phyloP scores from a whole-genome alignment of 345 rosid species.

The Tarenaya hassleriana region DNA sequence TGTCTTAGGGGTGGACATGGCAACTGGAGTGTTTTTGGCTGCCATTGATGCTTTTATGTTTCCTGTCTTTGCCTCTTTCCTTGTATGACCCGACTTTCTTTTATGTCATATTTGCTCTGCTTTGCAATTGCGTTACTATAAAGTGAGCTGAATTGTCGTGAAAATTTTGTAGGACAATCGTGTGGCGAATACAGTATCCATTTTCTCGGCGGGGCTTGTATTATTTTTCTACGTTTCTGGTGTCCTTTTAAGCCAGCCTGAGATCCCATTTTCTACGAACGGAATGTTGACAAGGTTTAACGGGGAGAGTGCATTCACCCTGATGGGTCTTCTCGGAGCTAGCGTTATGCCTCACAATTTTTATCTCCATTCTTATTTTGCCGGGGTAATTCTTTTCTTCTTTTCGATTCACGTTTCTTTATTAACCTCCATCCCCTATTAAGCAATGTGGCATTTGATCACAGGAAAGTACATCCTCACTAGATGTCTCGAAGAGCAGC shows the following conservation, averaged over 20 bases:
- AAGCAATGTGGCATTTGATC: slow-evolving; percentile 20
- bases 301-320: slow-evolving; percentile 65
- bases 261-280: slow-evolving; percentile 52
- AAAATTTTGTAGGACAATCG: slow-evolving; percentile 50
- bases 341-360: slow-evolving; percentile 92
- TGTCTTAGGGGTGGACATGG: slow-evolving; percentile 74
- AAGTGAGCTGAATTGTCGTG: slow-evolving; percentile 23
- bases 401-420: neutral
- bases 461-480: slow-evolving; percentile 51
- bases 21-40: slow-evolving; percentile 77
- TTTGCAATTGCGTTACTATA: slow-evolving; percentile 10
- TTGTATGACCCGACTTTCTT: slow-evolving; percentile 43
- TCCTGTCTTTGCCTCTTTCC: slow-evolving; percentile 64
- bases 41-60: slow-evolving; percentile 75
- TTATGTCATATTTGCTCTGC: neutral
- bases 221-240: slow-evolving; percentile 59
- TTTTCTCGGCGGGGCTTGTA: slow-evolving; percentile 50
- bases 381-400: slow-evolving; percentile 44
- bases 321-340: slow-evolving; percentile 99
- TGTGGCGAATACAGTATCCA: slow-evolving; percentile 48
- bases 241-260: slow-evolving; percentile 73
- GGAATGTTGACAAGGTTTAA: slow-evolving; percentile 51
- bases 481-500: slow-evolving; percentile 47
- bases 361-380: slow-evolving; percentile 88
- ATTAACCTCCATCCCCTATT: slow-evolving; percentile 11